Evolutionary conservation across 352 stramenopile species (phyloP).

Genomic region (Plasmopara halstedii): DNA sequence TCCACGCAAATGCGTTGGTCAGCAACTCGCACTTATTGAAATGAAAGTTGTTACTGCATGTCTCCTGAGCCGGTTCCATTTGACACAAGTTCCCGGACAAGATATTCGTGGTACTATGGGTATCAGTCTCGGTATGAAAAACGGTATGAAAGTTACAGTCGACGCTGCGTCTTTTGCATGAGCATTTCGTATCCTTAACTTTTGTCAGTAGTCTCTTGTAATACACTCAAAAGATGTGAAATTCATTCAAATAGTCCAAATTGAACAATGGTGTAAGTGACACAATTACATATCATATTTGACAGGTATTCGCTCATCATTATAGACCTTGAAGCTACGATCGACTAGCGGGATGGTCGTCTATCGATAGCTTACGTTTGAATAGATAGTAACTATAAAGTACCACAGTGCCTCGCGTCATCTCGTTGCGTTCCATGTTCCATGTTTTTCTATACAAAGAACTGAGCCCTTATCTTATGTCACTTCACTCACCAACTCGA

Average conservation of each 20-base stretch:
- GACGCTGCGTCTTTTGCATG: conserved; percentile 7
- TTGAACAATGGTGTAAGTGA: too few relatives aligned
- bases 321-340: neutral
- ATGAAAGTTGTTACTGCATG: conserved; percentile 57
- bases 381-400: neutral
- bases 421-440: conserved; percentile 1
- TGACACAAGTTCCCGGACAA: conserved; percentile 29
- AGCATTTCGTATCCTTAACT: neutral
- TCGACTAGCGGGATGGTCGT: neutral
- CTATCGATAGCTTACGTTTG: neutral
- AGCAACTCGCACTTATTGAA: conserved; percentile 60
- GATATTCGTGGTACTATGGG: conserved; percentile 34
- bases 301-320: neutral
- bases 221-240: neutral
- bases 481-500: conserved; percentile 17
- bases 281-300: too few relatives aligned
- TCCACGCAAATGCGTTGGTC: conserved; percentile 25
- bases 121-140: conserved; percentile 45
- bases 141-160: conserved; percentile 26
- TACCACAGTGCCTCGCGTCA: conserved; percentile 16
- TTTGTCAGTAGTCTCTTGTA: neutral
- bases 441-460: neutral
- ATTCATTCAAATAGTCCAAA: too few relatives aligned
- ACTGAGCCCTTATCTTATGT: too few relatives aligned
- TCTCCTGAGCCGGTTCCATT: conserved; percentile 49